Evolutionary conservation across 2,329 filamentous ascomycete species (phyloP).

Genomic region (Ceratocystis huliohia): DNA sequence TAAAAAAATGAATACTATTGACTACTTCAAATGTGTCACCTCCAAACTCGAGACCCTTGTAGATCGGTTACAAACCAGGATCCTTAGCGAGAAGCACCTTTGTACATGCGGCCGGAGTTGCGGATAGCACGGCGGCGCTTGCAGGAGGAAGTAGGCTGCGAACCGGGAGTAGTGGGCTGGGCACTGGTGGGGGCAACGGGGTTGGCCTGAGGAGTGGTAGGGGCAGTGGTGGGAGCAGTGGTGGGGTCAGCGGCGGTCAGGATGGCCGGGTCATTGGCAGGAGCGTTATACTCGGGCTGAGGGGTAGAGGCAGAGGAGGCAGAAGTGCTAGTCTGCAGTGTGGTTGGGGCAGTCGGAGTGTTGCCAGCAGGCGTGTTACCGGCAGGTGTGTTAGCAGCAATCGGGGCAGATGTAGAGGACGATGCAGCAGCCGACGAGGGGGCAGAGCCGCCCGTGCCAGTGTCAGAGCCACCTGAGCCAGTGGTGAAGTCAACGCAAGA

Average conservation of each 20-base stretch:
- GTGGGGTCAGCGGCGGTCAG: background rate
- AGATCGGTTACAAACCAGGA: no score
- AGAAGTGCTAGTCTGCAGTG: background rate
- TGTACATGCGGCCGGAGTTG: slow-evolving; percentile 12
- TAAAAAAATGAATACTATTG: background rate
- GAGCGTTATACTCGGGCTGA: background rate
- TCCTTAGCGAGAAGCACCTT: slow-evolving; percentile 12
- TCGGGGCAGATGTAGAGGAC: background rate
- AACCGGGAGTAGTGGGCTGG: background rate
- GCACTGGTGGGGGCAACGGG: background rate
- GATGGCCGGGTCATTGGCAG: background rate
- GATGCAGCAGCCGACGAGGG: background rate
- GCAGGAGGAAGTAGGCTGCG: slow-evolving; percentile 8
- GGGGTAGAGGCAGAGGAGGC: background rate
- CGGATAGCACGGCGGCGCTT: slow-evolving; percentile 17
- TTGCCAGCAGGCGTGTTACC: background rate
- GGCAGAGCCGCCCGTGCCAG: background rate
- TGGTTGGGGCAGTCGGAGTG: background rate
- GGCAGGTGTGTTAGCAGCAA: background rate
- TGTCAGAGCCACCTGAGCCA: slow-evolving; percentile 10
- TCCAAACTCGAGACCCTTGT: background rate
- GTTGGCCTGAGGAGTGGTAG: background rate
- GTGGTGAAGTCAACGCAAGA: slow-evolving; percentile 30
- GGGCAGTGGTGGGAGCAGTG: background rate
- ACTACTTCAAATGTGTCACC: background rate